Base-by-base conservation (phyloP, 768 basidiomycete genomes). In the Mycena epipterygia region DNA sequence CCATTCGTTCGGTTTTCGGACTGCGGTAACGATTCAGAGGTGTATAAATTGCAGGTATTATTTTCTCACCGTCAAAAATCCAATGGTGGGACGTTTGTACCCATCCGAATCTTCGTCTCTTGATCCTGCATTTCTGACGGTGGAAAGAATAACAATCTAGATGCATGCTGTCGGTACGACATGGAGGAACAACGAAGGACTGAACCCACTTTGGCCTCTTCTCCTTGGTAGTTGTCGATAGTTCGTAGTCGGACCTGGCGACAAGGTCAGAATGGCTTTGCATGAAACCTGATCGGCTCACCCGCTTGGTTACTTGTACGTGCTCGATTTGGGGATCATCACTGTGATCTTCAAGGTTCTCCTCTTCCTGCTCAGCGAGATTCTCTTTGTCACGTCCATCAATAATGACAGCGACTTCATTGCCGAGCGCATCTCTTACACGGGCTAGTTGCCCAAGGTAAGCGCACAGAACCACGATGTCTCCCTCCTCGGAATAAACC, bases 161-260 rank as follows among this genome's bases (percentile, higher is more conserved):
- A 13, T 6, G 14, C n/a, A 56, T 64, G 2, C 49, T 64, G 2
- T 56, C 14, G 17, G 74, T 52, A 37, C 27, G 16, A 21, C 56
- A n/a, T 17, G 9, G 17, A 30, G 41, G 51, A 17, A 32, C 17
- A 42, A 3, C 16, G 23, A 5, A 46, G 25, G 35, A 41, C 65
- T n/a, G 16, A n/a, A 52, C 76, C 21, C 72, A 88, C 89, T 75
- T 85, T 88, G 2, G 87, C 90, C 80, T 93, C 92, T 67, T 91
- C 89, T 3, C 93, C 93, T 78, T 95, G 94, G 75, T 89, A 95
- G 57, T 91, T 93, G 70, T 95, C 93, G 2, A 95, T 87, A 0
- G 93, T 94, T 7, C 93, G 87, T 7, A 95, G 81, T 11, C 88
- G 85, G 46, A 93, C 87, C 92, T 93, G 55, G 29, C 29, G 17